phyloP scores from a whole-genome alignment of 768 basidiomycete genomes.

The Lentinula boryana region DNA sequence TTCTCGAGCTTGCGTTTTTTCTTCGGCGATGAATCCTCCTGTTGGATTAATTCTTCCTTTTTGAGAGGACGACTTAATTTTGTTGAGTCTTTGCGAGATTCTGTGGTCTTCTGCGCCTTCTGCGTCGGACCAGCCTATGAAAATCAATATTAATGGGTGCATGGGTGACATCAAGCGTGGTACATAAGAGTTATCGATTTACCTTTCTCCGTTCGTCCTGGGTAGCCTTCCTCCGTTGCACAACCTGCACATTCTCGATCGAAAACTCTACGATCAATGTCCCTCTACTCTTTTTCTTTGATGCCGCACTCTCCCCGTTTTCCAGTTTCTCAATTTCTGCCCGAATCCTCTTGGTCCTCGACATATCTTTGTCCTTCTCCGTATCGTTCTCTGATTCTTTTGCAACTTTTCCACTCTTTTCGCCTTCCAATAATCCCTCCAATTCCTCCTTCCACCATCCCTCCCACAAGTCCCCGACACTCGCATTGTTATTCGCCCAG shows the following conservation, averaged over 20 bases:
- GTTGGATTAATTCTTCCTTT: not conserved
- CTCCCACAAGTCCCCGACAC: conserved; percentile 56
- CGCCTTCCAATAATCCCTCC: conserved; percentile 48
- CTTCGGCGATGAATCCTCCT: conserved; percentile 19
- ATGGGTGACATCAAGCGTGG: too few species aligned
- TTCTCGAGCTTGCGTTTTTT: conserved; percentile 27
- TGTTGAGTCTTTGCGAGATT: too few species aligned
- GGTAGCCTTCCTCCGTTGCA: conserved; percentile 63
- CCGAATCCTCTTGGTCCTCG: conserved; percentile 53
- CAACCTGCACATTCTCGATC: conserved; percentile 90
- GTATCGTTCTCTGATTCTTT: conserved; percentile 27
- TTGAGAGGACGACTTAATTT: too few species aligned
- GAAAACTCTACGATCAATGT: conserved; percentile 90
- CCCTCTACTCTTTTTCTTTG: conserved; percentile 29
- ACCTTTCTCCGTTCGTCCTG: conserved; percentile 31
- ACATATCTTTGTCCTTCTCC: conserved; percentile 31
- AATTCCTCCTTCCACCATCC: conserved; percentile 85
- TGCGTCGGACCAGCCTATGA: conserved; percentile 3
- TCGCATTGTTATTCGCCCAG: conserved; percentile 90
- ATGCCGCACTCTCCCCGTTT: conserved; percentile 16
- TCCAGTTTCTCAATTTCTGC: conserved; percentile 38
- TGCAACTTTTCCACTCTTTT: conserved; percentile 24
- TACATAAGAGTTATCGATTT: too few species aligned
- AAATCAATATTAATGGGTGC: not conserved
- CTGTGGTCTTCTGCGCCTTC: conserved; percentile 1